These are phyloP conservation scores for Salvia hispanica DNA, from an alignment of 257 asterid species.

Conservation along the genomic window DNA sequence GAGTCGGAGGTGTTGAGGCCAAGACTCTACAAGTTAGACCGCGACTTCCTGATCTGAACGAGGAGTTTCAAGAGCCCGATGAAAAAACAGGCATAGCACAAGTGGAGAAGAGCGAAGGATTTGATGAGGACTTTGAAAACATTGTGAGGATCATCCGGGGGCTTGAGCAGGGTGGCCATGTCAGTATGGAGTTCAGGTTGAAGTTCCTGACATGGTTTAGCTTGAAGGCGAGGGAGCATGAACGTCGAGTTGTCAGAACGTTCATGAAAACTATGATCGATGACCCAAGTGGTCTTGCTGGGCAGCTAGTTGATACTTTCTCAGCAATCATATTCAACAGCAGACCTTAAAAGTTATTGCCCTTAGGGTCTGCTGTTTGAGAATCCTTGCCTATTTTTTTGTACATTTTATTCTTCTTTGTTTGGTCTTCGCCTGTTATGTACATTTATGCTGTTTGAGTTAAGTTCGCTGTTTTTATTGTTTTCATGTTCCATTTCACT, in stretches of 20 bases:
- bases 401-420: background rate
- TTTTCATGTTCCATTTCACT: too few relatives aligned
- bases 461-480: too few relatives aligned
- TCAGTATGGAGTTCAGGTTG: constrained; percentile 9
- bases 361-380: background rate
- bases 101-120: background rate
- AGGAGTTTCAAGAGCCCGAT: background rate
- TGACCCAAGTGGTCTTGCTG: constrained; percentile 18
- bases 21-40: background rate
- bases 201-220: background rate
- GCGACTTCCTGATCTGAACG: constrained; percentile 19
- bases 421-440: too few relatives aligned
- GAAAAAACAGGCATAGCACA: too few relatives aligned
- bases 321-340: background rate
- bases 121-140: constrained; percentile 9
- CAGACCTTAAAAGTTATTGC: background rate
- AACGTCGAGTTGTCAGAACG: background rate
- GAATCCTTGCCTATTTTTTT: background rate
- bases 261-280: constrained; percentile 12
- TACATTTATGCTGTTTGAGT: too few relatives aligned
- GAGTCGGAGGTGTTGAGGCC: background rate
- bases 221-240: constrained; percentile 12
- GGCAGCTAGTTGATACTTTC: constrained; percentile 10
- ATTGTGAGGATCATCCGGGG: background rate
- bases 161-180: background rate